phyloP scores from a whole-genome alignment of 2,329 filamentous ascomycete genomes.

The Colletotrichum lindemuthianum region DNA sequence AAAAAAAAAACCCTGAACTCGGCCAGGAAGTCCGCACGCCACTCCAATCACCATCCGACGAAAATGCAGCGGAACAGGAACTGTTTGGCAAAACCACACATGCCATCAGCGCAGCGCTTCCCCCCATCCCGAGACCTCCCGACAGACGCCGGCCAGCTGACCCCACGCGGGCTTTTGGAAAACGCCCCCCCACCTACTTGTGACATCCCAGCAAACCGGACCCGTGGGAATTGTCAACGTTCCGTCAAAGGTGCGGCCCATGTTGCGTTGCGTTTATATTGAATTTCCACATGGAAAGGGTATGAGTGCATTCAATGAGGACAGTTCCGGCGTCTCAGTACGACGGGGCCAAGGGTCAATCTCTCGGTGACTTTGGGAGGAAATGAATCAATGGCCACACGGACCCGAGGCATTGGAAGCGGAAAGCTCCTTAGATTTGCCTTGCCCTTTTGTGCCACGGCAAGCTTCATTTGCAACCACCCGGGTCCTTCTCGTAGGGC shows the following conservation, averaged over 20 bases:
- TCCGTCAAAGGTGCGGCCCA: too few species aligned
- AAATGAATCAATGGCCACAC: background rate
- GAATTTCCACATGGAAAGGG: too few species aligned
- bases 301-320: too few species aligned
- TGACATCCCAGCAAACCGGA: too few species aligned
- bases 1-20: too few species aligned
- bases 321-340: too few species aligned
- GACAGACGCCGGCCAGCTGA: conserved; percentile 28
- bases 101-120: background rate
- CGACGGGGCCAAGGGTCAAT: too few species aligned
- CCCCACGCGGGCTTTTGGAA: conserved; percentile 17
- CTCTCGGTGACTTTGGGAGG: conserved; percentile 22
- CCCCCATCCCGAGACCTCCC: conserved; percentile 27
- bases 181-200: background rate
- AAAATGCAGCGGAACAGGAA: conserved; percentile 23
- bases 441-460: background rate
- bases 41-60: conserved; percentile 18
- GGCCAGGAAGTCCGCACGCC: too few species aligned
- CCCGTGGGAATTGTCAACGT: too few species aligned
- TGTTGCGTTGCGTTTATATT: too few species aligned
- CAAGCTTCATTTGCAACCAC: background rate
- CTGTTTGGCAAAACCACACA: background rate
- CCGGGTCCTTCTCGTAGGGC: conserved; percentile 34
- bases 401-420: conserved; percentile 3
- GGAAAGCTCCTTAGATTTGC: background rate